A percentile compares a stretch with the other conserved stretches of the same genome.
These are phyloP conservation scores for Penicillium salamii DNA, from an alignment of 495 filamentous ascomycete genomes.

Conservation along the genomic window DNA sequence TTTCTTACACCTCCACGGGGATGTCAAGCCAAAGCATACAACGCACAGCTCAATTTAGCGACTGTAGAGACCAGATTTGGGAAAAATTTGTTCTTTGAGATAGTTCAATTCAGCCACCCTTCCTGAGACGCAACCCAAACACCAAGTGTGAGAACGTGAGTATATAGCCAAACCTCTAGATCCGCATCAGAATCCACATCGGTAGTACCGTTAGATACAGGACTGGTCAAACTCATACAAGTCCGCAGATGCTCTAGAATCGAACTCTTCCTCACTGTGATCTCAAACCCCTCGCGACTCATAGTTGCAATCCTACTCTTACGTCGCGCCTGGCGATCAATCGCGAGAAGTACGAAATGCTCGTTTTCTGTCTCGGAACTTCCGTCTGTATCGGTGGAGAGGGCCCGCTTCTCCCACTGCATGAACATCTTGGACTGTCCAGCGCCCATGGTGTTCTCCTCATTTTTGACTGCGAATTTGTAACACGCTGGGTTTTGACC, in stretches of 20 bases:
- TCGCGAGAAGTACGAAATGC: constrained; percentile 22
- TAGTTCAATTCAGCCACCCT: constrained; percentile 26
- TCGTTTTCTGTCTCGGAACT: constrained; percentile 4
- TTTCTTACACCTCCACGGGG: too few species aligned
- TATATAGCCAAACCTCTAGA: constrained; percentile 32
- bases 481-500: constrained; percentile 14
- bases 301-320: constrained; percentile 29
- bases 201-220: not conserved
- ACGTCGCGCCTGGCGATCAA: constrained; percentile 20
- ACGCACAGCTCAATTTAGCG: too few species aligned
- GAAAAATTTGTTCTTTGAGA: not conserved
- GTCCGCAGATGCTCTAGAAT: constrained; percentile 19
- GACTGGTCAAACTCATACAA: constrained; percentile 18
- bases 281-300: constrained; percentile 20
- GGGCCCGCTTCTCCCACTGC: constrained; percentile 24
- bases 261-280: constrained; percentile 21
- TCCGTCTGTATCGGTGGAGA: not conserved
- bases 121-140: constrained; percentile 34
- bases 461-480: constrained; percentile 16
- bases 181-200: constrained; percentile 8
- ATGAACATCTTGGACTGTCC: constrained; percentile 18
- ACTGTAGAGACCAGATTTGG: not conserved
- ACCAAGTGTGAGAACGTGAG: constrained; percentile 32
- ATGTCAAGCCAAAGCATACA: too few species aligned
- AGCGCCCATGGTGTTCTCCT: not conserved